These are phyloP conservation scores for Pulveroboletus sp. DNA, from an alignment of 768 basidiomycete species.

Conservation along the genomic window DNA sequence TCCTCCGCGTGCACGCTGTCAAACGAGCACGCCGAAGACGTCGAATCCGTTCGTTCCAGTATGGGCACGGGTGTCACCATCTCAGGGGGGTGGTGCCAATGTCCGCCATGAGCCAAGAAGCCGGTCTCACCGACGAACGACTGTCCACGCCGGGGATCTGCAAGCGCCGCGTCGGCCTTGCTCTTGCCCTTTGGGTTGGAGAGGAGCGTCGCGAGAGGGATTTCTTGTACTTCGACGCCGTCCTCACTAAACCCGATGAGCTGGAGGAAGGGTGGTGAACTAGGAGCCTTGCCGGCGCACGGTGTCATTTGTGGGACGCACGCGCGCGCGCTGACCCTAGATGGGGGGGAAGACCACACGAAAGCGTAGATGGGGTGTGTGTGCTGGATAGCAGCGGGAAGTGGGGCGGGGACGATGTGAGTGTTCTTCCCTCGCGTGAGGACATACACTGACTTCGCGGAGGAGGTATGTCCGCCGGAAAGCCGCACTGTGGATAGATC, in stretches of 20 bases:
- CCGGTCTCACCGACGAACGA: conserved; percentile 61
- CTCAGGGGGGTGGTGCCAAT: conserved; percentile 38
- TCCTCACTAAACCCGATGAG: conserved; percentile 63
- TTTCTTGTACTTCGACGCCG: conserved; percentile 72
- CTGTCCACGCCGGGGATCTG: conserved; percentile 48
- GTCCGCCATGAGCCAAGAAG: conserved; percentile 42
- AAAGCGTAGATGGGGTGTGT: conserved; percentile 50
- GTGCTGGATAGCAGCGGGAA: conserved; percentile 48
- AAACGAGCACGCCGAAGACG: conserved; percentile 41
- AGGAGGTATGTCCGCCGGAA: conserved; percentile 14
- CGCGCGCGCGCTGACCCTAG: conserved; percentile 49
- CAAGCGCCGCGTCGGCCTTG: conserved; percentile 35
- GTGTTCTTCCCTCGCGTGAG: conserved; percentile 67
- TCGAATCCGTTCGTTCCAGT: conserved; percentile 43
- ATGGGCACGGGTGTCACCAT: conserved; percentile 27
- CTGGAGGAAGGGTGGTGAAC: conserved; percentile 50
- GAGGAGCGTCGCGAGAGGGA: conserved; percentile 47
- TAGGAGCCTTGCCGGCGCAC: background rate
- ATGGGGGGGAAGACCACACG: conserved; percentile 56
- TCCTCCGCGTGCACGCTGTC: conserved; percentile 54
- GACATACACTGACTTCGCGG: conserved; percentile 47
- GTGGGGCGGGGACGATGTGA: conserved; percentile 62
- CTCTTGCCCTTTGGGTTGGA: conserved; percentile 31
- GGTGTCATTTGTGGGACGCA: conserved; percentile 31
- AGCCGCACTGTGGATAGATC: conserved; percentile 22